phyloP scores from a whole-genome alignment of 768 basidiomycete genomes.

The Phylloporus rhodoxanthus region DNA sequence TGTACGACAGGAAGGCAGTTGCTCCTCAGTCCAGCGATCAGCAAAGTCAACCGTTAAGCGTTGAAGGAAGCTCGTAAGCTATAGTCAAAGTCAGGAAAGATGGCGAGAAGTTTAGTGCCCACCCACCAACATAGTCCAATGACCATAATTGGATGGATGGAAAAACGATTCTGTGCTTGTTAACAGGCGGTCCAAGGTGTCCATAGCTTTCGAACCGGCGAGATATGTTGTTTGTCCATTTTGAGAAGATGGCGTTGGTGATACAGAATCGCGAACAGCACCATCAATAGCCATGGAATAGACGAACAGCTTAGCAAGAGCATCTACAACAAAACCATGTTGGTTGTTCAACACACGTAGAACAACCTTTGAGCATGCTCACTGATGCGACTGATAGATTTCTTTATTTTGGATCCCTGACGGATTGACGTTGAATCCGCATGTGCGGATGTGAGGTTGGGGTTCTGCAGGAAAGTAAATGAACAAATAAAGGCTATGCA shows the following conservation, averaged over 20 bases:
- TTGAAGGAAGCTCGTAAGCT: conserved; percentile 83
- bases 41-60: conserved; percentile 69
- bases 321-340: conserved; percentile 39
- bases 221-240: conserved; percentile 50
- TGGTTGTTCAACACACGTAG: not conserved
- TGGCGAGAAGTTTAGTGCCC: not conserved
- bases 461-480: conserved; percentile 38
- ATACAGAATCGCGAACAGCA: conserved; percentile 42
- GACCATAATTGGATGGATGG: conserved; percentile 89
- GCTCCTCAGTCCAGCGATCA: conserved; percentile 76
- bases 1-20: conserved; percentile 68
- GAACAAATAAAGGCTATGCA: not conserved
- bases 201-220: conserved; percentile 83
- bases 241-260: conserved; percentile 64
- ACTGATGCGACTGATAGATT: conserved; percentile 61
- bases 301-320: conserved; percentile 78
- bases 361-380: not conserved
- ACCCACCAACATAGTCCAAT: conserved; percentile 54
- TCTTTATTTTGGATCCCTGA: conserved; percentile 61
- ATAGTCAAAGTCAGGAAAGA: conserved; percentile 11
- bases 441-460: conserved; percentile 60
- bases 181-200: conserved; percentile 80
- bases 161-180: conserved; percentile 93
- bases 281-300: conserved; percentile 89
- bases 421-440: conserved; percentile 61